phyloP scores from a whole-genome alignment of 2,329 filamentous ascomycete species.

The Trichophyton simii region DNA sequence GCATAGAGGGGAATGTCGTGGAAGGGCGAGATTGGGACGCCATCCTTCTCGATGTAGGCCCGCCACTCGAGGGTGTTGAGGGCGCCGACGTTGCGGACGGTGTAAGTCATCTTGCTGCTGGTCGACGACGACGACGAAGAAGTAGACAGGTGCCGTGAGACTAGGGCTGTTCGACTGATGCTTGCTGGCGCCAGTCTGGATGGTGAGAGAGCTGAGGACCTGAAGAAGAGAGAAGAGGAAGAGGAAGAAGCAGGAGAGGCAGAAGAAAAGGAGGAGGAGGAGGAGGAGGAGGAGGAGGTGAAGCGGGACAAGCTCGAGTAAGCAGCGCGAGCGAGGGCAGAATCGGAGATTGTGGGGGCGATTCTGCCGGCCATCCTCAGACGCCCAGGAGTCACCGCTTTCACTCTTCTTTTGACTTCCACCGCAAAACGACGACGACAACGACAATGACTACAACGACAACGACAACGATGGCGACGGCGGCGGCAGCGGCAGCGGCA shows the following conservation, averaged over 20 bases:
- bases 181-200: constrained; percentile 13
- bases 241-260: constrained; percentile 16
- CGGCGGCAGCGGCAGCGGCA: no score
- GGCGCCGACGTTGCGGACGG: constrained; percentile 73
- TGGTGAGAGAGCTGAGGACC: constrained; percentile 15
- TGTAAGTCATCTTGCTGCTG: constrained; percentile 39
- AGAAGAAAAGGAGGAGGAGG: constrained; percentile 14
- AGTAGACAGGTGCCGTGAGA: constrained; percentile 39
- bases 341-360: neutral
- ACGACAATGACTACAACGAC: no score
- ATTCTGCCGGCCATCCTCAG: neutral
- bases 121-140: constrained; percentile 19
- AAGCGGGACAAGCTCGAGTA: neutral
- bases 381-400: neutral
- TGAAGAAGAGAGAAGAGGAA: constrained; percentile 10
- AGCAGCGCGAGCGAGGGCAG: neutral
- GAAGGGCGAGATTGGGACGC: constrained; percentile 84
- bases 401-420: no score
- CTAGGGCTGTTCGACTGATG: constrained; percentile 30
- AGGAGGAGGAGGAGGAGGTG: constrained; percentile 6
- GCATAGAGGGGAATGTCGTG: constrained; percentile 97
- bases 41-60: constrained; percentile 96
- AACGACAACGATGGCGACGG: no score
- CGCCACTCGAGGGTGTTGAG: constrained; percentile 94
- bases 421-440: no score